Conservation (phyloP, 1,284 basidiomycete genomes). For the Cryptococcus wingfieldii region DNA sequence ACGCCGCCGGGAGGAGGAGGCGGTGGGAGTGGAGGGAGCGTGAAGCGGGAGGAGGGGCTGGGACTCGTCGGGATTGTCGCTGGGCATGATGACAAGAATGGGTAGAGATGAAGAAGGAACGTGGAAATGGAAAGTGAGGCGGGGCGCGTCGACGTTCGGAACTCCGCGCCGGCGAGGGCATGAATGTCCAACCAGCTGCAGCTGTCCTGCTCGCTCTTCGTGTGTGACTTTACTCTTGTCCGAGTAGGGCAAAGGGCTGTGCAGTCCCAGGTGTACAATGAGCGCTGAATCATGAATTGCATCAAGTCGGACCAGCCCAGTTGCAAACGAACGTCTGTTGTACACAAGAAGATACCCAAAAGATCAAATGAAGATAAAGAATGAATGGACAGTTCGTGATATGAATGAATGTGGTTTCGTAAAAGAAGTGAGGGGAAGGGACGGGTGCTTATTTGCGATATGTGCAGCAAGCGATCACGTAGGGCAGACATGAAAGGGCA, state of each 20-base stretch:
- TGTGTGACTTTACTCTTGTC: no score
- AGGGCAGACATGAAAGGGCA: slow-evolving; percentile 43
- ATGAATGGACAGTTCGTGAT: neutral
- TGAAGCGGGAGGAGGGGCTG: slow-evolving; percentile 1
- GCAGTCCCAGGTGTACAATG: no score
- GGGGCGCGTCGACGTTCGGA: no score
- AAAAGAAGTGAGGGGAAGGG: neutral
- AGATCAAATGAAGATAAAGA: neutral
- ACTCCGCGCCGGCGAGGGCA: no score
- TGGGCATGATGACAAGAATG: neutral
- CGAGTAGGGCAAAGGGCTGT: no score
- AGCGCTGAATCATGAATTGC: no score
- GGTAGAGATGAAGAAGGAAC: neutral
- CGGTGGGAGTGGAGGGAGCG: neutral
- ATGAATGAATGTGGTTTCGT: neutral
- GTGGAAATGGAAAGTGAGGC: neutral
- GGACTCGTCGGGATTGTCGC: neutral
- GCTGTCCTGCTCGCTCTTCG: no score
- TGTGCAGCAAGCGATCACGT: slow-evolving; percentile 46
- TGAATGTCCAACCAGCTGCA: no score
- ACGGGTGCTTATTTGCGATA: slow-evolving; percentile 28
- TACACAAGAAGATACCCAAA: neutral
- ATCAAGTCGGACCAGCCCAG: no score
- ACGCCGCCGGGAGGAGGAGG: neutral
- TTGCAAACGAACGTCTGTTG: neutral